Evolutionary conservation across 2,329 filamentous ascomycete genomes (phyloP), one percentile per base, ranked within the genome.

Genomic region (Beauveria bassiana): DNA sequence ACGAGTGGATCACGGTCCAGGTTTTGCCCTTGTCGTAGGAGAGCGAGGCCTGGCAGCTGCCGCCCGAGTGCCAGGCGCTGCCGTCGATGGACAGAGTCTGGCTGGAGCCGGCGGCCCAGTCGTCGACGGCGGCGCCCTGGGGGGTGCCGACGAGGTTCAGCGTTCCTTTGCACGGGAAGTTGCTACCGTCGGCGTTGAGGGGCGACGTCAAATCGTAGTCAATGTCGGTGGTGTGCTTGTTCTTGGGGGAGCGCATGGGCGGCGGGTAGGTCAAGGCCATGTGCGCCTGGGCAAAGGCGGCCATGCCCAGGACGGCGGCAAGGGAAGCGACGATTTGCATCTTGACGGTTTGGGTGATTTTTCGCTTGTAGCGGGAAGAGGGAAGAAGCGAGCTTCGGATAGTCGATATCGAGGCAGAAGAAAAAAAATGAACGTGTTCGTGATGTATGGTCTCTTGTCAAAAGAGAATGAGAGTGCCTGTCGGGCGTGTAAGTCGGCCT

Each of bases 101-200:
- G 31, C 77, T 73, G 61, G 79, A 73, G 40, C 90, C 90, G 6
- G 86, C 81, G 4, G 75, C 70, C 72, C 88, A 93, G 26, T 79
- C 83, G 42, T 82, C 84, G 22, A 85, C 82, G 5, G 84, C 73
- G 20, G 76, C 72, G 65, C 84, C 84, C 52, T 75, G 73, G 9
- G 73, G 57, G 38, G 79, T 79, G 67, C 79, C 81, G 40, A 84
- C 66, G 50, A 81, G 74, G 54, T 70, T 72, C 55, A 81, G 77
- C 70, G 78, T 79, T 65, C 87, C 86, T 77, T 92, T 92, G 82
- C 90, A 95, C 5, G 90, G 87, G 72, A 85, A 95, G 74, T 92
- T 82, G 62, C 79, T 78, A 28, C 87, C 87, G 63, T 79, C 77
- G 22, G 78, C 69, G 2, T 74, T 70, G 53, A 95, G 79, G 3